Evolutionary conservation across 768 basidiomycete genomes (phyloP).

Genomic region (Dictyophora rubrovolvata): DNA sequence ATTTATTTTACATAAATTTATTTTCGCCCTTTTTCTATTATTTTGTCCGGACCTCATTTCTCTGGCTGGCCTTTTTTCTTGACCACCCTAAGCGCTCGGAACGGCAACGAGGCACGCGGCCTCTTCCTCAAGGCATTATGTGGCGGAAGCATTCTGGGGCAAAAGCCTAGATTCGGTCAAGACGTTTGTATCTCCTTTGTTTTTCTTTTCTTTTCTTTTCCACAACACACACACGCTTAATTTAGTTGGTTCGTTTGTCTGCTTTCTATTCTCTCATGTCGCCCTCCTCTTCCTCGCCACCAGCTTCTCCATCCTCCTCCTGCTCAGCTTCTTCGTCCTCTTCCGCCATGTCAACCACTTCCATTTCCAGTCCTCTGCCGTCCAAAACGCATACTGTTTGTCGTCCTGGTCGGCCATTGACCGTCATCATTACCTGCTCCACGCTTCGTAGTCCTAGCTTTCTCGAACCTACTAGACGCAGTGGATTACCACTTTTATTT

Average conservation of each 20-base stretch:
- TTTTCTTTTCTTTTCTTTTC: background rate
- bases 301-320: conserved; percentile 15
- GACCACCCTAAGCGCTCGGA: background rate
- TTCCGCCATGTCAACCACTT: conserved; percentile 70
- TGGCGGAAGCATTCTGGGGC: background rate
- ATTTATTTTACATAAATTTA: conserved; percentile 34
- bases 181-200: background rate
- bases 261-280: background rate
- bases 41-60: background rate
- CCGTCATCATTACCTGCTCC: conserved; percentile 50
- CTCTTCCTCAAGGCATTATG: background rate
- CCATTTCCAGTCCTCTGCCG: conserved; percentile 48
- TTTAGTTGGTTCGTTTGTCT: background rate
- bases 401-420: conserved; percentile 68
- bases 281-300: background rate
- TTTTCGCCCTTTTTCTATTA: background rate
- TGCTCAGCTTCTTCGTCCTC: conserved; percentile 26
- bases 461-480: conserved; percentile 49
- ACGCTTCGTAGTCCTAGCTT: conserved; percentile 39
- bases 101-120: conserved; percentile 6
- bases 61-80: background rate
- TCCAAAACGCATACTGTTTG: conserved; percentile 70
- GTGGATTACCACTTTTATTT: background rate
- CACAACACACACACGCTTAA: background rate
- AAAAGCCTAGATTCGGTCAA: background rate